Conservation (phyloP, 1,139 yeast genomes). For the Yamadazyma atmosphaerica region DNA sequence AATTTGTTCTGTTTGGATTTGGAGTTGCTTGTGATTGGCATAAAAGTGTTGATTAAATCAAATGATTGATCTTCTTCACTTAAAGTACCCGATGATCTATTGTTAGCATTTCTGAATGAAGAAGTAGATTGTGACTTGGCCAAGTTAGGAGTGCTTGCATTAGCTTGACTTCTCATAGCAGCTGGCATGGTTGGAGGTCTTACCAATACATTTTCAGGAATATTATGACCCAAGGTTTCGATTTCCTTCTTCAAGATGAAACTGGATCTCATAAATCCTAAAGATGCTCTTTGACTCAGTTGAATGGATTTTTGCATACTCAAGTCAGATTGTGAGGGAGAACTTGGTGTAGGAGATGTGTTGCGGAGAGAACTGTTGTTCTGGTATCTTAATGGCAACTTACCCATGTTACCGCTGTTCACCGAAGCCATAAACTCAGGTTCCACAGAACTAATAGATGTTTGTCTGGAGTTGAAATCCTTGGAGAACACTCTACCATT, state of each 20-base stretch:
- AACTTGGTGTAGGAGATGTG: background rate
- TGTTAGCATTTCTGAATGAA: background rate
- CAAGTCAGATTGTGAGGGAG: constrained; percentile 8
- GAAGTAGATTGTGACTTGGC: constrained; percentile 1
- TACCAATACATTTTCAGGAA: constrained; percentile 32
- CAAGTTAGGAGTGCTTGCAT: constrained; percentile 7
- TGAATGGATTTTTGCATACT: constrained; percentile 16
- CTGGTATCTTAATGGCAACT: background rate
- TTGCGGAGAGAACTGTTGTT: background rate
- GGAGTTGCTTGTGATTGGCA: constrained; percentile 14
- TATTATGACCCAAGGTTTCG: constrained; percentile 29
- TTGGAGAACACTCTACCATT: constrained; percentile 14
- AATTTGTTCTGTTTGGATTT: constrained; percentile 12
- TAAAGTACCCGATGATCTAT: constrained; percentile 8
- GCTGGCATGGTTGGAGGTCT: constrained; percentile 33
- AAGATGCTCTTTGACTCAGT: constrained; percentile 30
- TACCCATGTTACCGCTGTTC: background rate
- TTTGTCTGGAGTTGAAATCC: constrained; percentile 15
- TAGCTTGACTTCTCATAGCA: constrained; percentile 11
- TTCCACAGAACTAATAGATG: constrained; percentile 18
- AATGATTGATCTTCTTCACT: constrained; percentile 16
- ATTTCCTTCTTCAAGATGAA: constrained; percentile 38
- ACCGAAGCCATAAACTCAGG: constrained; percentile 16
- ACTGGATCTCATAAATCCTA: constrained; percentile 43
- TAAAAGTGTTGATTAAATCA: constrained; percentile 15